Evolutionary conservation across 2,329 filamentous ascomycete genomes (phyloP).

Genomic region (Hymenotorrendiella dingleyae): DNA sequence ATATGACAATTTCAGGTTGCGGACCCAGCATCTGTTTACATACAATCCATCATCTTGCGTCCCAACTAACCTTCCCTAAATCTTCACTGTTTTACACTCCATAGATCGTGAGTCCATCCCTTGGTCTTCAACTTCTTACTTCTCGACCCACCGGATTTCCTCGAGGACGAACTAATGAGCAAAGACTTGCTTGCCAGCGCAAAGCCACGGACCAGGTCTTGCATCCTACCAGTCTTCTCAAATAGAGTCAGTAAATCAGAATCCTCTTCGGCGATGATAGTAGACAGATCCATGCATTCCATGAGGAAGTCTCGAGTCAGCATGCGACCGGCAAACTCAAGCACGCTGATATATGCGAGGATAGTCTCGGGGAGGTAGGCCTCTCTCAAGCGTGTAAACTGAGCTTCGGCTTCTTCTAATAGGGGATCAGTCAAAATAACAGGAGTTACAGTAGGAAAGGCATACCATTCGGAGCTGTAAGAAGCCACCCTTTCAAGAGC

Average conservation of each 20-base stretch:
- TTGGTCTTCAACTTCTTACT: conserved; percentile 56
- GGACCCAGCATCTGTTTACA: too few species aligned
- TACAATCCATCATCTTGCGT: too few species aligned
- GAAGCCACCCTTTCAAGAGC: conserved; percentile 61
- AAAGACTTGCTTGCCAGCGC: conserved; percentile 39
- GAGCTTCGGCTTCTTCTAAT: conserved; percentile 41
- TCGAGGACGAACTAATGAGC: conserved; percentile 45
- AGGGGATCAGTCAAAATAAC: conserved; percentile 11
- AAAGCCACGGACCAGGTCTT: conserved; percentile 70
- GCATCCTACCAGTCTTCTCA: conserved; percentile 59
- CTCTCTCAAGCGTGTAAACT: conserved; percentile 61
- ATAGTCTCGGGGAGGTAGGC: conserved; percentile 82
- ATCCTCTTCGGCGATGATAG: conserved; percentile 64
- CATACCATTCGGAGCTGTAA: conserved; percentile 23
- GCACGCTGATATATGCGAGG: conserved; percentile 73
- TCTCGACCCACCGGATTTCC: conserved; percentile 40
- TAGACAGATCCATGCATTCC: conserved; percentile 81
- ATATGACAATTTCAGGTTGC: too few species aligned
- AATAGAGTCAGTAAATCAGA: conserved; percentile 63
- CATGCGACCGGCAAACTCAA: conserved; percentile 72
- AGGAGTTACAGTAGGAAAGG: background rate
- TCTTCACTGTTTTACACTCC: conserved; percentile 35
- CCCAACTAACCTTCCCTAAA: background rate
- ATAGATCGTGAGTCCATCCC: conserved; percentile 59
- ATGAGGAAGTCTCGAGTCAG: conserved; percentile 72